phyloP scores from a whole-genome alignment of 495 filamentous ascomycete species.

The Neurospora discreta region DNA sequence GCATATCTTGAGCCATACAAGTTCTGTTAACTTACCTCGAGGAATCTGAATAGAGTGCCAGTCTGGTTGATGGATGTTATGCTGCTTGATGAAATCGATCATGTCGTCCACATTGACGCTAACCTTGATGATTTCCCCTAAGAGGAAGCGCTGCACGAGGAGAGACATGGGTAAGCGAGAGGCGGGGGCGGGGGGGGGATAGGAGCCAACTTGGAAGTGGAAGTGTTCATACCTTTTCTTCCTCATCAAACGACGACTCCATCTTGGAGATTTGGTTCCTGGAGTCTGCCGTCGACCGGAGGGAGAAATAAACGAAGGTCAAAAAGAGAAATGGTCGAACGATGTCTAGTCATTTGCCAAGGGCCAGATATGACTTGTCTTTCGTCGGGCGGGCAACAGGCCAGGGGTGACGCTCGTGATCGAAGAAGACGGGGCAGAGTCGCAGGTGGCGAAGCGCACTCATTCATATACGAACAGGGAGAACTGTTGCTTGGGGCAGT shows the following conservation, averaged over 20 bases:
- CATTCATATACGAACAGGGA: conserved; percentile 5
- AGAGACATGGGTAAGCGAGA: conserved; percentile 4
- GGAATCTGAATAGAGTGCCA: conserved; percentile 38
- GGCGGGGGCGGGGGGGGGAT: conserved; percentile 1
- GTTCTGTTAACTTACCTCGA: conserved; percentile 27
- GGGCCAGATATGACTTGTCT: conserved; percentile 17
- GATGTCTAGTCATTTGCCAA: conserved; percentile 31
- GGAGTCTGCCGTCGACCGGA: conserved; percentile 13
- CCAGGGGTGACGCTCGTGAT: conserved; percentile 17
- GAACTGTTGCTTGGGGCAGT: background rate
- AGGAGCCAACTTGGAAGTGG: conserved; percentile 5
- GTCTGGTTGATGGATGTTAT: conserved; percentile 28
- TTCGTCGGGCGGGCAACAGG: background rate
- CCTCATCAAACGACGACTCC: conserved; percentile 36
- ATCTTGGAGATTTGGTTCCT: conserved; percentile 23
- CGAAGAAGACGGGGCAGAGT: conserved; percentile 5
- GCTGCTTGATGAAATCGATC: conserved; percentile 37
- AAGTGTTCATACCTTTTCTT: conserved; percentile 32
- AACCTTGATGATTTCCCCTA: conserved; percentile 44
- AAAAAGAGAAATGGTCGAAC: conserved; percentile 13
- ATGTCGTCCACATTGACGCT: conserved; percentile 33
- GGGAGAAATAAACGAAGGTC: conserved; percentile 14
- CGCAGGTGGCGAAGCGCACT: conserved; percentile 25
- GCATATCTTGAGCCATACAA: background rate
- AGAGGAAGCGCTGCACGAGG: conserved; percentile 36